These are phyloP conservation scores for Vickermania spadyakhi DNA, from an alignment of 208 protist genomes.

Conservation along the genomic window DNA sequence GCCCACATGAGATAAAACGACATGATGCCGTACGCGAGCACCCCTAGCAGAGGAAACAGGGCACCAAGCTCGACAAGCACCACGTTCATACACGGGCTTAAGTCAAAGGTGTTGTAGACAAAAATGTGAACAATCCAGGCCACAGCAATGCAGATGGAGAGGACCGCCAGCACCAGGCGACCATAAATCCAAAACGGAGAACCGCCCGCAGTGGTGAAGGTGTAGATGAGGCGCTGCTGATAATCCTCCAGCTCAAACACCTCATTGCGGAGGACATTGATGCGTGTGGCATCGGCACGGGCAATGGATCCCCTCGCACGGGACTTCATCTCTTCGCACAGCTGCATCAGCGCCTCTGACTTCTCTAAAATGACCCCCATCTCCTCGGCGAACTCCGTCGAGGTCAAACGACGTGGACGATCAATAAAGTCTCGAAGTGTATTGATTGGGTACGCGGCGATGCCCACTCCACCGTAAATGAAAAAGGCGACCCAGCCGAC, in stretches of 20 bases:
- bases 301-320: slow-evolving; percentile 20
- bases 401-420: slow-evolving; percentile 46
- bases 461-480: slow-evolving; percentile 89
- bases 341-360: slow-evolving; percentile 61
- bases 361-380: slow-evolving; percentile 78
- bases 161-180: slow-evolving; percentile 34
- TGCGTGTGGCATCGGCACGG: slow-evolving; percentile 39
- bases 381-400: slow-evolving; percentile 41
- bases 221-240: slow-evolving; percentile 69
- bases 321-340: slow-evolving; percentile 36
- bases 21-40: slow-evolving; percentile 82
- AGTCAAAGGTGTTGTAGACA: slow-evolving; percentile 77
- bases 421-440: slow-evolving; percentile 28
- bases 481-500: slow-evolving; percentile 88
- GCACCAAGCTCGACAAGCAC: slow-evolving; percentile 74
- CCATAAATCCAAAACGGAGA: slow-evolving; percentile 52
- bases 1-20: slow-evolving; percentile 91
- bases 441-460: slow-evolving; percentile 84
- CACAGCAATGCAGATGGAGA: slow-evolving; percentile 53
- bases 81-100: slow-evolving; percentile 33
- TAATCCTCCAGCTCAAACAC: slow-evolving; percentile 84
- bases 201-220: slow-evolving; percentile 66
- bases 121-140: slow-evolving; percentile 89
- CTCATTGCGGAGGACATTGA: slow-evolving; percentile 68
- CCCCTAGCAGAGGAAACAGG: slow-evolving; percentile 84